Base-by-base conservation (phyloP, 139 green algal species). In the Micractinium conductrix region DNA sequence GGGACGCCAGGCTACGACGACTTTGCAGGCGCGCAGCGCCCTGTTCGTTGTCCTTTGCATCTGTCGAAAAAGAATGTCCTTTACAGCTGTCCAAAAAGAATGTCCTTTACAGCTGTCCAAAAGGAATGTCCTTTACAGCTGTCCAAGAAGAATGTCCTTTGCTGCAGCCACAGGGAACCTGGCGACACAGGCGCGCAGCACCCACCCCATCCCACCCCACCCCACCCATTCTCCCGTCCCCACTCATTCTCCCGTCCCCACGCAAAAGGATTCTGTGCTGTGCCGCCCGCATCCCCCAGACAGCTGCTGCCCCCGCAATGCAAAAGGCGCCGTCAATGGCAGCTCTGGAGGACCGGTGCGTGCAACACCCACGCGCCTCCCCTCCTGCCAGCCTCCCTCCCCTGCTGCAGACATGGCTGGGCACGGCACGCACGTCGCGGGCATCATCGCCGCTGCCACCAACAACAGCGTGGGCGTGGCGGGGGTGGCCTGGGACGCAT, bases 401-500 rank as follows among this genome's bases (percentile, higher is more conserved):
- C 30, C 28, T 48, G 17, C 30, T 43, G 43, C 44, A 80, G 73
- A 80, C 44, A 45, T 28, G 35, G 28, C 24, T 4, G 73, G 73
- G n/a, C 73, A 80, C 33, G 73, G 73, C 44, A 93, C 91, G 3
- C 91, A 94, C 83, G 83, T 87, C 50, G 88, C 89, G 22, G 89
- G 89, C 43, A 88, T 85, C 42, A 75, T 92, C 38, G 89, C 82
- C 21, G 91, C 85, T 21, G 53, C 84, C 45, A 63, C 43, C 60
- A 89, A 90, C 68, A 90, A 92, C 50, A 53, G 40, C 21, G 43
- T 70, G 4, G 88, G 90, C 37, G 81, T 90, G 0, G 76, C 80
- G 28, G 91, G 91, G 26, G 65, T 91, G 26, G 79, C 84, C 3
- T 91, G 85, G 16, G 86, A 86, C 16, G 60, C 74, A 5, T 63